Percentiles rank a stretch among this genome's conserved stretches.
Conservation (phyloP, 1,139 yeast genomes). For the Nakaseomyces nivariensis region DNA sequence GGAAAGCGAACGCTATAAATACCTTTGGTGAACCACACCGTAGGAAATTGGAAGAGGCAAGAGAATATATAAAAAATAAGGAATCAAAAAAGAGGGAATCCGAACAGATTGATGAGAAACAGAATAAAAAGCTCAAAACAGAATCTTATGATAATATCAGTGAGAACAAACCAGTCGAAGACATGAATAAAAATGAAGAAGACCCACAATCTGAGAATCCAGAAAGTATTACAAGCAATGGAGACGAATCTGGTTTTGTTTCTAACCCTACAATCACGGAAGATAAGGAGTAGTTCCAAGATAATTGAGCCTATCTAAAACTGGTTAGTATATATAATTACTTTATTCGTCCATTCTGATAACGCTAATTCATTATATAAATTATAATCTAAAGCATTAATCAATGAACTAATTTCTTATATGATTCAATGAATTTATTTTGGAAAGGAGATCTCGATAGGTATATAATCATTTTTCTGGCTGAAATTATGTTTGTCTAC, state of each 20-base stretch:
- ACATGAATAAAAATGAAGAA: not conserved
- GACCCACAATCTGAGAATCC: too few species aligned
- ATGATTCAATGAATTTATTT: not conserved
- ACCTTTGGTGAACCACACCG: conserved; percentile 12
- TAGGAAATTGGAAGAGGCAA: conserved; percentile 15
- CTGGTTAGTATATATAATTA: too few species aligned
- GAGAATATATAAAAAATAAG: conserved; percentile 11
- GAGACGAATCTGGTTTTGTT: too few species aligned
- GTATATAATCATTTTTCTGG: not conserved
- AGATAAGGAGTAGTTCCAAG: too few species aligned
- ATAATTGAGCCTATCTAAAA: too few species aligned
- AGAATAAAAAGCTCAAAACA: not conserved
- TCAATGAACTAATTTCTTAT: too few species aligned
- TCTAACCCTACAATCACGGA: too few species aligned
- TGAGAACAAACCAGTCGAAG: not conserved
- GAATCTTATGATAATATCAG: not conserved
- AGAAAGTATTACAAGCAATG: too few species aligned
- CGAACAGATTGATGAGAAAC: not conserved
- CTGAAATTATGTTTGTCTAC: not conserved
- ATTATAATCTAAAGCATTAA: too few species aligned
- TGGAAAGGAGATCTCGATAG: not conserved
- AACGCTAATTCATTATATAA: too few species aligned
- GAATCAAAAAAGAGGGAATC: conserved; percentile 3
- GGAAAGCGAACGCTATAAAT: conserved; percentile 4
- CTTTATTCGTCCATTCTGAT: too few species aligned